Conservation (phyloP, 768 basidiomycete genomes). For the Russula ochroleuca region DNA sequence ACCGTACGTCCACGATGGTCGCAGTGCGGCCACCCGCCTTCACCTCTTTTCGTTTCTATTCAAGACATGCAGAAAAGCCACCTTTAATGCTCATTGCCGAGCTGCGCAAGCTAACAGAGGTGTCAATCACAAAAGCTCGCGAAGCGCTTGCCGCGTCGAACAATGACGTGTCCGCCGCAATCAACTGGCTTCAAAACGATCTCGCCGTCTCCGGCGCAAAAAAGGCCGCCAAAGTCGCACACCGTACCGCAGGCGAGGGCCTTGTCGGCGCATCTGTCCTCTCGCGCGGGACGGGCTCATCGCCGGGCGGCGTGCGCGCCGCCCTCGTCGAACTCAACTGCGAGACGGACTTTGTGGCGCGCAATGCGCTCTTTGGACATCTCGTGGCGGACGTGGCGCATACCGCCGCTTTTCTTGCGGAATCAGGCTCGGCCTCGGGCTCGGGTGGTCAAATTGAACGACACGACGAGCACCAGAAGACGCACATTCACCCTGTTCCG, state of each 20-base stretch:
- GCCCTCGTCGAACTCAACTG: slow-evolving; percentile 91
- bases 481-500: slow-evolving; percentile 47
- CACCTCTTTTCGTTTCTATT: slow-evolving; percentile 43
- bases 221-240: slow-evolving; percentile 80
- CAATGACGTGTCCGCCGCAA: slow-evolving; percentile 68
- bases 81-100: slow-evolving; percentile 78
- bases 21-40: background rate
- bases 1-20: slow-evolving; percentile 9
- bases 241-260: slow-evolving; percentile 72
- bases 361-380: slow-evolving; percentile 75
- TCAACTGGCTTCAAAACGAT: slow-evolving; percentile 80
- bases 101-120: slow-evolving; percentile 74
- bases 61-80: slow-evolving; percentile 50
- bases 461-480: slow-evolving; percentile 20
- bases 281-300: slow-evolving; percentile 50
- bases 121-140: slow-evolving; percentile 83
- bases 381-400: slow-evolving; percentile 78
- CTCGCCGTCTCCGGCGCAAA: slow-evolving; percentile 62
- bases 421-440: slow-evolving; percentile 35
- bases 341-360: slow-evolving; percentile 94
- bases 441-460: slow-evolving; percentile 8
- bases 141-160: slow-evolving; percentile 75
- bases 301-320: slow-evolving; percentile 54
- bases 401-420: slow-evolving; percentile 70
- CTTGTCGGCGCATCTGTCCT: slow-evolving; percentile 73